Base-by-base conservation (phyloP, 2,329 filamentous ascomycete genomes). In the Escovopsis weberi region DNA sequence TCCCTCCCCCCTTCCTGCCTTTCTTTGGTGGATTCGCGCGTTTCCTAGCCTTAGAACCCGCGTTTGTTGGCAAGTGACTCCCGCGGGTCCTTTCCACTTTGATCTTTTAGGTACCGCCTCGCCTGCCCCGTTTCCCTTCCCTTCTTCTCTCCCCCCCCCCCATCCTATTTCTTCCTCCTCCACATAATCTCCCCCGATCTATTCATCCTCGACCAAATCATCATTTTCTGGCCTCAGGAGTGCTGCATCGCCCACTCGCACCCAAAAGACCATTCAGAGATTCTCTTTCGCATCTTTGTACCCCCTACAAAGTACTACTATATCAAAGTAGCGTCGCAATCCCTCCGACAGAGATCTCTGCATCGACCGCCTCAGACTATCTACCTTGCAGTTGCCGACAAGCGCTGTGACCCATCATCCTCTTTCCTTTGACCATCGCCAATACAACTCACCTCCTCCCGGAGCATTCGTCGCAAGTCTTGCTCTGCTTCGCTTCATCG, bases 91-190 rank as follows among this genome's bases (percentile, higher is more conserved):
- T 23, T 23, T 9, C 28, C 28, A 32, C 15, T 15, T 15, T 15
- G 15, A 15, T 32, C 28, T 32, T 32, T 32, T 32, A 32, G 28
- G 28, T 32, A 32, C 28, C 28, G 28, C 28, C 28, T 9, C 28
- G 28, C 28, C 28, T 32, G 28, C 28, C 28, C 28, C 28, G 7
- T 37, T 19, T 30, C n/a, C 30, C 30, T 40, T 19, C 33, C 28
- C 23, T 15, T 33, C 30, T 39, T 26, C 38, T 35, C 41, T 45
- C 33, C 41, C 38, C 44, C 36, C 40, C 38, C 33, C 44, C 19
- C 28, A 18, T 38, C 26, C 23, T 37, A 30, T 38, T 43, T 41
- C 44, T 36, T 41, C 40, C 40, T 37, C 28, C 43, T 35, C 34
- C 42, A 35, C 37, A 34, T 33, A 38, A 34, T 23, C n/a, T 39